Evolutionary conservation across 768 basidiomycete species (phyloP).

Genomic region (Russula earlei): DNA sequence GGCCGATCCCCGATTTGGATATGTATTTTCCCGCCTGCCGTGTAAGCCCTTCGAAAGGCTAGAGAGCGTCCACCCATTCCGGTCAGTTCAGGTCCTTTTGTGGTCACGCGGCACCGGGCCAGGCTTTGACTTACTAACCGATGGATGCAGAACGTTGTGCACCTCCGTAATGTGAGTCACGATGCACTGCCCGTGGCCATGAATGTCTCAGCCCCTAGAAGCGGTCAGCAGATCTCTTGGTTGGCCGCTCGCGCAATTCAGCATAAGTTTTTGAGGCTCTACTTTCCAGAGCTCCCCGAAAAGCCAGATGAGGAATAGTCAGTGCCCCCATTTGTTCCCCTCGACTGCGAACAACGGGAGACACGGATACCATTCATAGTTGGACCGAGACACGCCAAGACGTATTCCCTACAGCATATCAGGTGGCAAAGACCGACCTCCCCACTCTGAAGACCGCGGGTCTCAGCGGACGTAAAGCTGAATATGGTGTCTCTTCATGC

Average conservation of each 20-base stretch:
- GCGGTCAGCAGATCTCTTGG: slow-evolving; percentile 81
- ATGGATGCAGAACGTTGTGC: slow-evolving; percentile 45
- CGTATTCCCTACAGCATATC: slow-evolving; percentile 60
- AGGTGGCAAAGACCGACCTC: slow-evolving; percentile 55
- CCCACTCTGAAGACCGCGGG: slow-evolving; percentile 61
- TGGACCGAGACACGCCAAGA: slow-evolving; percentile 12
- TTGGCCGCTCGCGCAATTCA: slow-evolving; percentile 76
- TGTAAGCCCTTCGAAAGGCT: slow-evolving; percentile 74
- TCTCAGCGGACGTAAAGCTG: slow-evolving; percentile 76
- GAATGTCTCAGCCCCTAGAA: slow-evolving; percentile 22
- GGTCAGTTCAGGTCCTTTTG: slow-evolving; percentile 32
- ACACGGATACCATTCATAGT: not conserved
- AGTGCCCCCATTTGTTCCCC: slow-evolving; percentile 19
- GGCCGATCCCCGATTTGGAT: slow-evolving; percentile 61
- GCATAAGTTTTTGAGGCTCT: slow-evolving; percentile 70
- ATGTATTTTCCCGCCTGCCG: slow-evolving; percentile 50
- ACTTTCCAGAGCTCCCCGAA: slow-evolving; percentile 65
- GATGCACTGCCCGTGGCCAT: not conserved
- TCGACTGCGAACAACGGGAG: slow-evolving; percentile 6
- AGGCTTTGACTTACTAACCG: not conserved
- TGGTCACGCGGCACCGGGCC: not conserved
- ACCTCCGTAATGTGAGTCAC: slow-evolving; percentile 58
- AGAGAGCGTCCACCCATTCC: slow-evolving; percentile 75
- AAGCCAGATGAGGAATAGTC: slow-evolving; percentile 44
- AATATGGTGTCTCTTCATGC: slow-evolving; percentile 54